phyloP scores from a whole-genome alignment of 2,329 filamentous ascomycete species.

The Nigrospora osmanthi region DNA sequence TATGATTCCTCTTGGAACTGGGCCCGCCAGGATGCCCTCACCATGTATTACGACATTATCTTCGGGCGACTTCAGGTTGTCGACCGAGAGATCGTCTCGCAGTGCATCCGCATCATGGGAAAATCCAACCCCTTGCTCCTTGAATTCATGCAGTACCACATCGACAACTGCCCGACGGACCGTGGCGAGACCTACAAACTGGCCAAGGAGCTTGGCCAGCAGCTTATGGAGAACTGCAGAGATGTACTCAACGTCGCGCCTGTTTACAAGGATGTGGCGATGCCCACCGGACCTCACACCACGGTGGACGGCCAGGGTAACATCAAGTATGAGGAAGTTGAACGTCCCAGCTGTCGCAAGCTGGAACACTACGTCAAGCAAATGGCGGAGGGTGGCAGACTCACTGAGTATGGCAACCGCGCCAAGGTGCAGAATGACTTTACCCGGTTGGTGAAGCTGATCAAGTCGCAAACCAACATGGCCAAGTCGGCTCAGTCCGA shows the following conservation, averaged over 20 bases:
- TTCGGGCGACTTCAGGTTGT: constrained; percentile 90
- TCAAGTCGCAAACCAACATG: constrained; percentile 95
- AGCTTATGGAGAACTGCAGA: constrained; percentile 95
- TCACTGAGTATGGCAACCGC: constrained; percentile 96
- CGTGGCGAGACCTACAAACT: constrained; percentile 95
- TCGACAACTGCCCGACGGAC: constrained; percentile 95
- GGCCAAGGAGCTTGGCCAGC: constrained; percentile 87
- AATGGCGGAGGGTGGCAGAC: constrained; percentile 97
- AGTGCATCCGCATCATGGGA: constrained; percentile 99
- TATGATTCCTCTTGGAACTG: constrained; percentile 99
- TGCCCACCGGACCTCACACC: constrained; percentile 88
- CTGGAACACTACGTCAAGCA: constrained; percentile 97
- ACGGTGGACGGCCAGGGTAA: constrained; percentile 90
- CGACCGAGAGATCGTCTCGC: constrained; percentile 95
- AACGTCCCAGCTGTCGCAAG: constrained; percentile 84
- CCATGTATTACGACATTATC: constrained; percentile 99
- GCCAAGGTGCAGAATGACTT: constrained; percentile 97
- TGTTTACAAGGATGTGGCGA: constrained; percentile 89
- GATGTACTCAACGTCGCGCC: constrained; percentile 79
- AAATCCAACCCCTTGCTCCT: constrained; percentile 91
- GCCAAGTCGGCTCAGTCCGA: constrained; percentile 94
- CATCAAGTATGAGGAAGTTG: constrained; percentile 83
- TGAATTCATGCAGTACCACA: constrained; percentile 99
- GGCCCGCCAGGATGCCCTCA: constrained; percentile 93
- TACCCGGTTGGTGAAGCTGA: constrained; percentile 92